Conservation (phyloP, 2,329 filamentous ascomycete species). For the Trichoderma harzianum region DNA sequence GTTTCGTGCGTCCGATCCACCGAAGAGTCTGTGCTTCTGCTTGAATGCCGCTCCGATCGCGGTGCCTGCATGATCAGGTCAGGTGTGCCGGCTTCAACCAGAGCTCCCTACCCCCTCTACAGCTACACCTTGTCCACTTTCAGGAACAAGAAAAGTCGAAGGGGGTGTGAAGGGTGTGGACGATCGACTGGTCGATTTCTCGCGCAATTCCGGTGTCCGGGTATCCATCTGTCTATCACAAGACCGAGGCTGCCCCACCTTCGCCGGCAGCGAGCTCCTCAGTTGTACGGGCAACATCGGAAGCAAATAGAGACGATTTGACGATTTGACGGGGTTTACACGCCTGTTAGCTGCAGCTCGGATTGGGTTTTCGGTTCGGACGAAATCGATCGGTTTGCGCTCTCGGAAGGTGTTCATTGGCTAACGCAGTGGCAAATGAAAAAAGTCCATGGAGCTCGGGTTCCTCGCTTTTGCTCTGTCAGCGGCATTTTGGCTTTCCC, state of each 20-base stretch:
- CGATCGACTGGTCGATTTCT: background rate
- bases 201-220: background rate
- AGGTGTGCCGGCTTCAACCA: background rate
- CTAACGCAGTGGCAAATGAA: background rate
- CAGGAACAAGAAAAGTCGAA: background rate
- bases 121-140: background rate
- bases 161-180: constrained; percentile 4
- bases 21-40: background rate
- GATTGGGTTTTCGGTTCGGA: background rate
- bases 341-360: background rate
- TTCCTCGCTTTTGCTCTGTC: constrained; percentile 3
- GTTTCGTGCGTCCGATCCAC: constrained; percentile 4
- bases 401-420: background rate
- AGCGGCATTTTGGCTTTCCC: constrained; percentile 6
- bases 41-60: constrained; percentile 2
- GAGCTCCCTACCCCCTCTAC: background rate
- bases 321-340: background rate
- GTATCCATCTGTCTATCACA: constrained; percentile 10
- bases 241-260: constrained; percentile 8
- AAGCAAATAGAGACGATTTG: background rate
- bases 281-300: constrained; percentile 6
- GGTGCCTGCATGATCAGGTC: constrained; percentile 18
- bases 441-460: constrained; percentile 11
- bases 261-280: background rate
- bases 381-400: background rate